Base-by-base conservation (phyloP, 306 rosid species). In the Quercus berberidifolia region DNA sequence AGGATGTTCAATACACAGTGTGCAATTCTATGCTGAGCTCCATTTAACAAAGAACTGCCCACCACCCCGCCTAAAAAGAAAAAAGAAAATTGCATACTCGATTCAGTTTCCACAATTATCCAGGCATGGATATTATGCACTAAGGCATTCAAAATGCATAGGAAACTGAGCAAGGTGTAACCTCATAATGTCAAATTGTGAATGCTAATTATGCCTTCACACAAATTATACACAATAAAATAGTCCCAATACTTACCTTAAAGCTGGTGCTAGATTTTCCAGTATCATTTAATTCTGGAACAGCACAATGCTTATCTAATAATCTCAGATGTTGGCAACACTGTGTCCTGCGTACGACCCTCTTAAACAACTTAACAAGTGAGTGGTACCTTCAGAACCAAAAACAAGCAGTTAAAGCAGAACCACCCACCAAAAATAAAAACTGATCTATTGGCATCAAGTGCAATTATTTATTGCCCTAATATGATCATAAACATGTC, bases 281-380 rank as follows among this genome's bases (percentile, higher is more conserved):
- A 46, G 3, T 13, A 54, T 73, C 52, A 72, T 85, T 81, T 23
- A 71, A 38, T 41, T 86, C 83, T 67, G 79, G 80, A 82, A 68
- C 83, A 73, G 14, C 83, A 87, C 99, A 90, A 75, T 94, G 97
- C 89, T 91, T 92, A 76, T 85, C 88, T 87, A 92, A 80, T 77
- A 94, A 83, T 84, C 88, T 85, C 30, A 43, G 33, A 81, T 81
- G 88, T 58, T 85, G 89, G 86, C 91, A 90, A 78, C 67, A 71
- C 46, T 21, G 87, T 74, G 80, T 79, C 91, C 93, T 85, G 68
- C 80, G 83, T 74, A 94, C 86, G 79, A 94, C 81, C 83, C 71
- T 76, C 84, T 90, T 92, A 82, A 90, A 81, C 81, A 79, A 83
- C 85, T 83, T 89, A 75, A 67, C 74, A 76, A 94, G 87, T 41